phyloP scores from a whole-genome alignment of 768 basidiomycete species.

The Coprinopsis cinerea region DNA sequence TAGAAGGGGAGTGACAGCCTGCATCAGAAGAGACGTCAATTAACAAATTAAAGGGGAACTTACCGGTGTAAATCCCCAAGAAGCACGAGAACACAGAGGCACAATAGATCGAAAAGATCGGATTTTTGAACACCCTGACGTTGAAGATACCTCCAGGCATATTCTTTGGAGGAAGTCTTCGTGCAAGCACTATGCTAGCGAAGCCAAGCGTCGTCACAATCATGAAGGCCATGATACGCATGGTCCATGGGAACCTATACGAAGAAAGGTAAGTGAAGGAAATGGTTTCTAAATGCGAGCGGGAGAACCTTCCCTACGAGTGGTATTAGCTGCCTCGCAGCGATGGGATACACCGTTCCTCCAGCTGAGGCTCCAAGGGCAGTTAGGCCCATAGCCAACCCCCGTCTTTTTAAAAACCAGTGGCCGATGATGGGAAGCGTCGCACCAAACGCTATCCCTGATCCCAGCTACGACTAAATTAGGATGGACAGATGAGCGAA shows the following conservation, averaged over 20 bases:
- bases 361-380: constrained; percentile 56
- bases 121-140: constrained; percentile 34
- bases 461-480: constrained; percentile 12
- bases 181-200: constrained; percentile 38
- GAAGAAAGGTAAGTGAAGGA: not conserved
- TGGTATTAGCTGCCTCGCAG: constrained; percentile 45
- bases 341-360: constrained; percentile 57
- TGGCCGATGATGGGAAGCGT: constrained; percentile 47
- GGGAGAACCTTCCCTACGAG: constrained; percentile 41
- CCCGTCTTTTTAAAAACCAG: constrained; percentile 56
- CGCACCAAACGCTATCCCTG: constrained; percentile 38
- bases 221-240: constrained; percentile 60
- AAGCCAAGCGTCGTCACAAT: constrained; percentile 41
- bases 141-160: constrained; percentile 51
- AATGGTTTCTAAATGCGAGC: not conserved
- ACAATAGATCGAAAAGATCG: constrained; percentile 48
- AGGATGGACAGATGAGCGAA: not conserved
- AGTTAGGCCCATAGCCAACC: constrained; percentile 47
- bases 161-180: constrained; percentile 48
- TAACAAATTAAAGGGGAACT: constrained; percentile 4
- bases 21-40: not conserved
- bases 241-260: constrained; percentile 61
- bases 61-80: constrained; percentile 59
- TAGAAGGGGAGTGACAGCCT: constrained; percentile 14
- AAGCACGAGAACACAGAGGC: constrained; percentile 40